Percentiles rank a stretch among this genome's conserved stretches.
Evolutionary conservation across 306 rosid genomes (phyloP).

Genomic region (Ceratonia siliqua): DNA sequence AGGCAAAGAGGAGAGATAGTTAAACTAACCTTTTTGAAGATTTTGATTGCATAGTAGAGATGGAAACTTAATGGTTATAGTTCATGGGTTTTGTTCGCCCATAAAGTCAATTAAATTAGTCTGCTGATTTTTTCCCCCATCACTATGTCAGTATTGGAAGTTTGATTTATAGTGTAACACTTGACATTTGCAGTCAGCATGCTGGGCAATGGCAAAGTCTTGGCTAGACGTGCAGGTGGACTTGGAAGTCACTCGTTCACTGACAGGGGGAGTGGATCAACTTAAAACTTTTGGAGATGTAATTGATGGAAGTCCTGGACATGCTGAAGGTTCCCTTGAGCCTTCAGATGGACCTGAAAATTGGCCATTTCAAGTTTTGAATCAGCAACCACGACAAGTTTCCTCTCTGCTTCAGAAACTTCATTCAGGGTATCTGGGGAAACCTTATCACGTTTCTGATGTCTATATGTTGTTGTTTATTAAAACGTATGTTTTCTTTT

Average conservation of each 20-base stretch:
- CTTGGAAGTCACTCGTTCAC: constrained; percentile 68
- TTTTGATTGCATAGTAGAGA: not conserved
- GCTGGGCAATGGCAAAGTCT: constrained; percentile 98
- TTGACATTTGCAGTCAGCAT: constrained; percentile 77
- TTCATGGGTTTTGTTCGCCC: not conserved
- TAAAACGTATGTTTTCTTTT: constrained; percentile 28
- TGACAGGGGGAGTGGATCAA: constrained; percentile 67
- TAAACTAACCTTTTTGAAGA: not conserved
- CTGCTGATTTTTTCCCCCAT: not conserved
- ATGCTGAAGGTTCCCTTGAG: constrained; percentile 51
- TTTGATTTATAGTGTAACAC: constrained; percentile 28
- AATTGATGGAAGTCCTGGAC: constrained; percentile 69
- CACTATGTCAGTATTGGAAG: constrained; percentile 31
- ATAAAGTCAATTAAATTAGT: not conserved
- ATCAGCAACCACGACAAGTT: constrained; percentile 90
- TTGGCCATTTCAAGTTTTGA: constrained; percentile 90
- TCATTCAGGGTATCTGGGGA: constrained; percentile 72
- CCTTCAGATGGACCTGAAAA: constrained; percentile 64
- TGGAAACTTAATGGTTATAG: not conserved
- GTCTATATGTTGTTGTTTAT: constrained; percentile 10
- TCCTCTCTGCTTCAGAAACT: constrained; percentile 89
- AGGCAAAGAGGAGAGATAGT: not conserved
- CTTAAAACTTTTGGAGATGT: constrained; percentile 57
- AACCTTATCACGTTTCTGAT: constrained; percentile 24
- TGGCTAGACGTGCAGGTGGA: constrained; percentile 94